Conservation (phyloP, 352 stramenopile species). For the Globisporangium cederbergense region DNA sequence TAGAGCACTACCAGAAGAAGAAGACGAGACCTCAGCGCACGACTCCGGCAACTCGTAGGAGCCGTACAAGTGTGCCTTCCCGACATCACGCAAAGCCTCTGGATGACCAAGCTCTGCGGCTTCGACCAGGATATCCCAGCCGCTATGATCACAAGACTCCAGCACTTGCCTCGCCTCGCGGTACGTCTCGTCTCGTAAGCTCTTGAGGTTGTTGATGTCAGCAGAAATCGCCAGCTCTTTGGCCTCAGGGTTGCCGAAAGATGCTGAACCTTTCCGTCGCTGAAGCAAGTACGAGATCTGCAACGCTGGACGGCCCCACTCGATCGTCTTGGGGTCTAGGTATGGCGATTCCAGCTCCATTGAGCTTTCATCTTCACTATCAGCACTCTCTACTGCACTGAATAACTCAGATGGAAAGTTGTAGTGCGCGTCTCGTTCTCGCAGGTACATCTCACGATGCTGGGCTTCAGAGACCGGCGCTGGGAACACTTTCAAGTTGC, state of each 20-base stretch:
- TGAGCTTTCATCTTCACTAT: background rate
- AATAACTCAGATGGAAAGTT: slow-evolving; percentile 18
- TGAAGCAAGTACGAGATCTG: slow-evolving; percentile 48
- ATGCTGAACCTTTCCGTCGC: slow-evolving; percentile 13
- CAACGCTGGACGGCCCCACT: slow-evolving; percentile 1
- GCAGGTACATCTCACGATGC: slow-evolving; percentile 26
- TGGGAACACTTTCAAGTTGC: slow-evolving; percentile 46
- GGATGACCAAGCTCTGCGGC: slow-evolving; percentile 30
- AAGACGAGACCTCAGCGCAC: slow-evolving; percentile 9
- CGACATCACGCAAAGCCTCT: slow-evolving; percentile 25
- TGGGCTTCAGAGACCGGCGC: slow-evolving; percentile 25
- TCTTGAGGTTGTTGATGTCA: slow-evolving; percentile 9
- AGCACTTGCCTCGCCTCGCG: slow-evolving; percentile 8
- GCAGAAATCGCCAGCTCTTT: background rate
- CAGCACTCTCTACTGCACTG: background rate
- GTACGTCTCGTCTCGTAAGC: slow-evolving; percentile 15
- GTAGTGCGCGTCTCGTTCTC: slow-evolving; percentile 22
- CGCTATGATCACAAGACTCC: slow-evolving; percentile 21
- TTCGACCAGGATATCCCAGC: slow-evolving; percentile 34
- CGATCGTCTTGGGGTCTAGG: background rate
- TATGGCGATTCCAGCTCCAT: background rate
- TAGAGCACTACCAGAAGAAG: background rate
- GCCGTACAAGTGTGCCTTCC: slow-evolving; percentile 38
- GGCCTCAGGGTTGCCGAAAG: background rate
- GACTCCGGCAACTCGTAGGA: slow-evolving; percentile 15